Evolutionary conservation across 2,329 filamentous ascomycete genomes (phyloP).

Genomic region (Clonostachys chloroleuca): DNA sequence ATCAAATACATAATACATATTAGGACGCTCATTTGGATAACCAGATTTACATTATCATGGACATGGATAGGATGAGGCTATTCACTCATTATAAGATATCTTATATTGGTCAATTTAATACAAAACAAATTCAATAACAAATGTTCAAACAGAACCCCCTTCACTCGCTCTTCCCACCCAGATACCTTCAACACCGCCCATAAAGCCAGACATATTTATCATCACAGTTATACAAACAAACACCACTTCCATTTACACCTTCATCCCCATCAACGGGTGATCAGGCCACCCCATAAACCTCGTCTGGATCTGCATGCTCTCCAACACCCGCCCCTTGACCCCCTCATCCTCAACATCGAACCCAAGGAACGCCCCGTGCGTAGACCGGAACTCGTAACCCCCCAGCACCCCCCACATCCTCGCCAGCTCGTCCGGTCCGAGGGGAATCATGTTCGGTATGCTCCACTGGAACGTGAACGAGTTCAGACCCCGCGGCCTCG

Average conservation of each 20-base stretch:
- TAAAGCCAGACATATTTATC: no score
- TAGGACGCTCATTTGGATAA: no score
- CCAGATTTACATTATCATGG: no score
- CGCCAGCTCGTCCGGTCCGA: constrained; percentile 57
- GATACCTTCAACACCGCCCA: no score
- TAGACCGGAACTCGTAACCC: constrained; percentile 56
- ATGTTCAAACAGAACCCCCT: background rate
- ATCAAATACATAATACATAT: no score
- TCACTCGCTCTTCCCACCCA: background rate
- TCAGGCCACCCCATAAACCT: constrained; percentile 39
- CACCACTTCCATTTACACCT: constrained; percentile 5
- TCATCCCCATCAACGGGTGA: constrained; percentile 29
- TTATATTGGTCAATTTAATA: no score
- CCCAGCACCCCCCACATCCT: constrained; percentile 68
- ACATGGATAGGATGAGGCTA: no score
- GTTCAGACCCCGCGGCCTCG: constrained; percentile 37
- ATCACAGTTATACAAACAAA: background rate
- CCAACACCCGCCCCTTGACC: constrained; percentile 62
- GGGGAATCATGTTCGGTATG: constrained; percentile 70
- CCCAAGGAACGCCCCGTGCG: constrained; percentile 63
- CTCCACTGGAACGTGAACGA: constrained; percentile 73
- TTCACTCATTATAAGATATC: no score
- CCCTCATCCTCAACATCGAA: constrained; percentile 53
- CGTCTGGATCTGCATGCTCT: constrained; percentile 74
- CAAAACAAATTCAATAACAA: no score